Evolutionary conservation across 345 rosid species (phyloP), one percentile per base, ranked within the genome.

Genomic region (Salix suchowensis): DNA sequence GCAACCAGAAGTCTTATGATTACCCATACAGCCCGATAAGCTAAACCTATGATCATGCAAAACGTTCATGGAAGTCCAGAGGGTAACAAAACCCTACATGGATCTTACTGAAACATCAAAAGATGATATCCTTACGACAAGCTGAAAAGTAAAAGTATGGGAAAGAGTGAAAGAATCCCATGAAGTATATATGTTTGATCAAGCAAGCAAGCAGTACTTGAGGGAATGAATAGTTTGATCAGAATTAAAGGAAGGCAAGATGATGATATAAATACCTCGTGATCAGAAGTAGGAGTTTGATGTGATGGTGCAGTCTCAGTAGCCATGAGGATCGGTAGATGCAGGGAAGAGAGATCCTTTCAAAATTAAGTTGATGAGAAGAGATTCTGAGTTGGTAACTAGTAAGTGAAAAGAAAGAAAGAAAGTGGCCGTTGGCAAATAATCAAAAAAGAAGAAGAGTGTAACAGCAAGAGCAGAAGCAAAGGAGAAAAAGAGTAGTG

Each of bases 281-380:
- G 72, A 58, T 54, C 40, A 26, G 74, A 15, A 26, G 46, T 19
- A 64, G 78, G 40, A 68, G 68, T 39, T 15, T 40, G 79, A 28
- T 69, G 79, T 44, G 79, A 39, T 52, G 78, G 1, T 46, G 69
- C 21, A 77, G 75, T 71, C 26, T 64, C 66, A 18, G 80, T 71
- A 62, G 80, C 71, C 71, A 77, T 70, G 39, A 52, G 34, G 40
- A 34, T 30, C 10, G 67, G 14, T 62, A 16, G 39, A 58, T 15
- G 52, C 26, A 18, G 54, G 16, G 54, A 58, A 44, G 32, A 44
- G 65, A 65, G 48, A 50, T 26, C 15, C 68, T 40, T 61, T 30
- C 24, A 60, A 16, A 71, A 52, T 5, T 1, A 78, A 36, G 34
- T 34, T 66, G 75, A 66, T 23, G 64, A 23, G 23, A 34, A 65